Base-by-base conservation (phyloP, 2,329 filamentous ascomycete species). In the Orbilia oligospora region DNA sequence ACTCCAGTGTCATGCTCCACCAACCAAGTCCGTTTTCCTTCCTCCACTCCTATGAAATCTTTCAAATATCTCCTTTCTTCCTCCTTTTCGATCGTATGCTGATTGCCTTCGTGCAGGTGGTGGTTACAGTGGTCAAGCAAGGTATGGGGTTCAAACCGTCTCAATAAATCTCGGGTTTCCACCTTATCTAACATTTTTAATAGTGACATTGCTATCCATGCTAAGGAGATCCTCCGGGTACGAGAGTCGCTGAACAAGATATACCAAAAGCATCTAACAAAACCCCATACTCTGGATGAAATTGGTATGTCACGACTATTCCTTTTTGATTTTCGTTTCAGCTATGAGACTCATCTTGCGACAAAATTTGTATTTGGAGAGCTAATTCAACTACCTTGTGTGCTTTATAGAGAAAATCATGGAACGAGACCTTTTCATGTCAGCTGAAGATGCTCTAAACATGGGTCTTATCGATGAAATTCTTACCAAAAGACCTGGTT, bases 401-500 rank as follows among this genome's bases (percentile, higher is more conserved):
- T 14, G 16, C 36, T 48, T 66, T 6, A 6, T 30, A 82, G 95
- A 96, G 85, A 93, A 91, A 84, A 89, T 97, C 84, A 98, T 99
- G 95, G 96, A 99, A 87, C 88, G 96, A 72, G 96, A 99, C 84
- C 96, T 96, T 83, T 98, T 97, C 82, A 89, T 99, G 88, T 92
- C 91, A 70, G 94, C 94, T 0, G 87, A 93, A 55, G 94, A 99
- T 86, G 96, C 96, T 8, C 87, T 93, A 82, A 93, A 97, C 64
- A 89, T 97, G 85, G 96, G 96, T 0, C 93, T 99, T 81, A 90
- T 99, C 79, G 96, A 99, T 84, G 91, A 95, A 85, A 94, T 99
- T 78, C 83, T 99, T 81, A 88, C 81, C 84, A 90, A 56, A 88
- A 88, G 86, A 88, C 93, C 72, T 18, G 72, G 72, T n/a, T 70